Evolutionary conservation across 345 rosid genomes (phyloP).

Genomic region (Cochlearia excelsa): DNA sequence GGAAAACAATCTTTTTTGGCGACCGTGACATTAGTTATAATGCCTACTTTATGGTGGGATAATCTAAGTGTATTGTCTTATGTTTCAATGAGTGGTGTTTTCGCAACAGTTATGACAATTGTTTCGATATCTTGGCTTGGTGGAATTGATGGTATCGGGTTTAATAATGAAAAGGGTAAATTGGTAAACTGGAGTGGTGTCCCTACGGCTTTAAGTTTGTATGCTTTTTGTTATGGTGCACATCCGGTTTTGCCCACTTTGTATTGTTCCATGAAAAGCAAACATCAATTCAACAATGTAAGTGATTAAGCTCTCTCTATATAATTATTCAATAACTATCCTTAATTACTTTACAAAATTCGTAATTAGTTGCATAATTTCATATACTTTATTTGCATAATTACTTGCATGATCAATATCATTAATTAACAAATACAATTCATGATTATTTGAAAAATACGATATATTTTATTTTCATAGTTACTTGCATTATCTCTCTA

Average conservation of each 20-base stretch:
- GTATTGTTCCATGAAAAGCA: slow-evolving; percentile 46
- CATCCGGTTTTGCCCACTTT: slow-evolving; percentile 47
- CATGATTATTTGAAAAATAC: too few relatives aligned
- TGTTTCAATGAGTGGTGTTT: slow-evolving; percentile 49
- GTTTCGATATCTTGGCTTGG: slow-evolving; percentile 44
- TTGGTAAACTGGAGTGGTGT: slow-evolving; percentile 37
- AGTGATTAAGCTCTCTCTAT: too few relatives aligned
- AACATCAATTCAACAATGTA: slow-evolving; percentile 43
- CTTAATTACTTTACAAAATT: too few relatives aligned
- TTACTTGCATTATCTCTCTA: too few relatives aligned
- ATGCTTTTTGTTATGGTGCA: slow-evolving; percentile 48
- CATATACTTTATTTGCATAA: too few relatives aligned
- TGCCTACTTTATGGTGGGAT: slow-evolving; percentile 45
- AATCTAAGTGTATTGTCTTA: slow-evolving; percentile 41
- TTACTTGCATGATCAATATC: too few relatives aligned
- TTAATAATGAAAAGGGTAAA: slow-evolving; percentile 39
- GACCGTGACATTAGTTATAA: slow-evolving; percentile 34
- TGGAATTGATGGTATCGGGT: slow-evolving; percentile 32
- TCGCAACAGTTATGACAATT: slow-evolving; percentile 38
- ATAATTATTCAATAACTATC: too few relatives aligned
- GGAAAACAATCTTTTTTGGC: slow-evolving; percentile 39
- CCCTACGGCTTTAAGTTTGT: slow-evolving; percentile 46
- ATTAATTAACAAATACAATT: too few relatives aligned
- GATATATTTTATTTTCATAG: too few relatives aligned
- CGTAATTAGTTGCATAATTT: not conserved